Conservation (phyloP, 108 stramenopile genomes). For the Fragilaria crotonensis region DNA sequence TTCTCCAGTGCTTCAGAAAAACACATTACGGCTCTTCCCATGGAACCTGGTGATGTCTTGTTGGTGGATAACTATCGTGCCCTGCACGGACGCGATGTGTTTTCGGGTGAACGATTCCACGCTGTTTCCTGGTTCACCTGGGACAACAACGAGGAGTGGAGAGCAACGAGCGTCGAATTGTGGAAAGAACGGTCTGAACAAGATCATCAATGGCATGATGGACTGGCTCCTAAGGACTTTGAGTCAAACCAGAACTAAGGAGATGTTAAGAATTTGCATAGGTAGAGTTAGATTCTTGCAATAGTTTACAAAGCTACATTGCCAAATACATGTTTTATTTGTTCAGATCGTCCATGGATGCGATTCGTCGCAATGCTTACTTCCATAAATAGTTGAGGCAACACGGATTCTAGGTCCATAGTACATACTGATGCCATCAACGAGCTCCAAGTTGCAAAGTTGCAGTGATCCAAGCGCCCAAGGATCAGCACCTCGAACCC, state of each 20-base stretch:
- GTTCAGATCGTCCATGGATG: too few species aligned
- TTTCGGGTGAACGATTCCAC: slow-evolving; percentile 87
- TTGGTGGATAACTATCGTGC: slow-evolving; percentile 89
- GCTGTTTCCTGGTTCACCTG: slow-evolving; percentile 90
- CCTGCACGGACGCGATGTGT: slow-evolving; percentile 86
- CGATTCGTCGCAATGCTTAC: too few species aligned
- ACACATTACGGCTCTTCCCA: slow-evolving; percentile 81
- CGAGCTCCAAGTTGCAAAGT: too few species aligned
- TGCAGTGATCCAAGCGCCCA: too few species aligned
- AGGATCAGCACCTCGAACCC: too few species aligned
- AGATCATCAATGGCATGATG: slow-evolving; percentile 84
- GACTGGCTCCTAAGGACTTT: slow-evolving; percentile 92
- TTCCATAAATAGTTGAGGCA: too few species aligned
- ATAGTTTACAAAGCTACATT: too few species aligned
- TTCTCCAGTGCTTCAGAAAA: slow-evolving; percentile 67
- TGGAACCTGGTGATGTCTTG: slow-evolving; percentile 89
- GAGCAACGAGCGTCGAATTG: slow-evolving; percentile 76
- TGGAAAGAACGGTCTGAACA: slow-evolving; percentile 85
- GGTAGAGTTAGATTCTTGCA: too few species aligned
- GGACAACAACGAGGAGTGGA: slow-evolving; percentile 80
- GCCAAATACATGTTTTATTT: too few species aligned
- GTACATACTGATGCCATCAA: too few species aligned
- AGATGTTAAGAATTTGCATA: too few species aligned
- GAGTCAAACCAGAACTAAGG: slow-evolving; percentile 74
- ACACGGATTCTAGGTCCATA: too few species aligned